Percentiles rank a stretch among this genome's conserved stretches.
Evolutionary conservation across 257 asterid genomes (phyloP).

Genomic region (Solanum neorickii): DNA sequence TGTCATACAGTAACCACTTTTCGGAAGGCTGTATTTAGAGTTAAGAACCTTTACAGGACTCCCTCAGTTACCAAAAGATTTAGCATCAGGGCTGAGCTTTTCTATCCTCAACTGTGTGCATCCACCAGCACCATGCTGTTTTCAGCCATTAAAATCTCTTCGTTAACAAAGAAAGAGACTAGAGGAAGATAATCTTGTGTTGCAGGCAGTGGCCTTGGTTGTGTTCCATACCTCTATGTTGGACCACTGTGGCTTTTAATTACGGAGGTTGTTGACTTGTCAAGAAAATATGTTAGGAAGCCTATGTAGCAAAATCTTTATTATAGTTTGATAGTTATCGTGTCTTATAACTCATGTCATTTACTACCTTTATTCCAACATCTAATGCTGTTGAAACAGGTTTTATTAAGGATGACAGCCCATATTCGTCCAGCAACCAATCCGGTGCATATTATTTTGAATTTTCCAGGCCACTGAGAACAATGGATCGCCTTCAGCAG

Average conservation of each 20-base stretch:
- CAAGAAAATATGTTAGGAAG: background rate
- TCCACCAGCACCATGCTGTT: background rate
- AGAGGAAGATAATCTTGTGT: background rate
- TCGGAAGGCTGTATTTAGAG: background rate
- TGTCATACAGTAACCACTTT: background rate
- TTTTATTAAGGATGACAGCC: slow-evolving; percentile 41
- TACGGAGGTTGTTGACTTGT: background rate
- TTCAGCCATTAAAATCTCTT: background rate
- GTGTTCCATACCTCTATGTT: background rate
- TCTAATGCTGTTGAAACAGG: slow-evolving; percentile 16
- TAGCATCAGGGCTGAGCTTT: background rate
- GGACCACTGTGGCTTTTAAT: background rate
- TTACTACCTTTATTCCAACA: background rate
- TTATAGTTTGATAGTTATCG: background rate
- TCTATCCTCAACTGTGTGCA: background rate
- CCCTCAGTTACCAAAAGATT: background rate
- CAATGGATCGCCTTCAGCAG: slow-evolving; percentile 56
- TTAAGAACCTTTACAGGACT: background rate
- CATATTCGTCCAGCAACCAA: slow-evolving; percentile 30
- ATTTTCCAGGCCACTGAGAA: slow-evolving; percentile 55
- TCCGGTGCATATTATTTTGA: slow-evolving; percentile 50
- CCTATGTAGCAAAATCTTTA: background rate
- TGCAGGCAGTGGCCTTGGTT: background rate
- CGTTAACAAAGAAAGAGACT: background rate
- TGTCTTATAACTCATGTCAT: background rate